phyloP scores from a whole-genome alignment of 2,329 filamentous ascomycete genomes.

The Colletotrichum neosansevieriae region DNA sequence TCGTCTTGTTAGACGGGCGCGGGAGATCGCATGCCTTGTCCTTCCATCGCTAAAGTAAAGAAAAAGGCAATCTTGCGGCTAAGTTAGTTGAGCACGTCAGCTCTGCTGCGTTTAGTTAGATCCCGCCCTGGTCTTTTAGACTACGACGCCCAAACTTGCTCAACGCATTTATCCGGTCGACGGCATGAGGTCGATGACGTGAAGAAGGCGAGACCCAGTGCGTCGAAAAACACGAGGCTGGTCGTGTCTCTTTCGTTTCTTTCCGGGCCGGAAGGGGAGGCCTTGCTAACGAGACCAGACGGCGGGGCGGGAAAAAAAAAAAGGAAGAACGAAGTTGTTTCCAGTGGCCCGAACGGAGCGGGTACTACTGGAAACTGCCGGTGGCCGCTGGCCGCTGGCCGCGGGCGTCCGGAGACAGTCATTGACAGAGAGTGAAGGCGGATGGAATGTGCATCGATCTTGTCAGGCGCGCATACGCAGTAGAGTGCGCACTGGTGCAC shows the following conservation, averaged over 20 bases:
- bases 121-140: neutral
- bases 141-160: neutral
- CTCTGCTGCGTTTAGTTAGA: neutral
- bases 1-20: slow-evolving; percentile 3
- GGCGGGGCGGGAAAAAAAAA: neutral
- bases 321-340: slow-evolving; percentile 11
- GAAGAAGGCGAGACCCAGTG: neutral
- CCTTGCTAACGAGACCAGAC: neutral
- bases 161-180: neutral
- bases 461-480: slow-evolving; percentile 28
- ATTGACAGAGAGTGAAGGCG: neutral
- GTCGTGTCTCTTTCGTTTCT: slow-evolving; percentile 3
- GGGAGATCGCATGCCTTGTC: slow-evolving; percentile 17
- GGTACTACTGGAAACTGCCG: neutral
- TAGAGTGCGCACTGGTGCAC: slow-evolving; percentile 10
- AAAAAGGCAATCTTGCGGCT: neutral
- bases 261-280: slow-evolving; percentile 5
- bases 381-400: slow-evolving; percentile 2
- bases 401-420: slow-evolving; percentile 9
- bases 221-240: neutral
- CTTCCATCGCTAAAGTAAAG: slow-evolving; percentile 1
- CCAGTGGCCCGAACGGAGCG: slow-evolving; percentile 19
- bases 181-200: slow-evolving; percentile 2
- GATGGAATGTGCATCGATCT: slow-evolving; percentile 4
- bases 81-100: slow-evolving; percentile 5